Conservation (phyloP, 1,284 basidiomycete species). For the Tylopilus sp. region DNA sequence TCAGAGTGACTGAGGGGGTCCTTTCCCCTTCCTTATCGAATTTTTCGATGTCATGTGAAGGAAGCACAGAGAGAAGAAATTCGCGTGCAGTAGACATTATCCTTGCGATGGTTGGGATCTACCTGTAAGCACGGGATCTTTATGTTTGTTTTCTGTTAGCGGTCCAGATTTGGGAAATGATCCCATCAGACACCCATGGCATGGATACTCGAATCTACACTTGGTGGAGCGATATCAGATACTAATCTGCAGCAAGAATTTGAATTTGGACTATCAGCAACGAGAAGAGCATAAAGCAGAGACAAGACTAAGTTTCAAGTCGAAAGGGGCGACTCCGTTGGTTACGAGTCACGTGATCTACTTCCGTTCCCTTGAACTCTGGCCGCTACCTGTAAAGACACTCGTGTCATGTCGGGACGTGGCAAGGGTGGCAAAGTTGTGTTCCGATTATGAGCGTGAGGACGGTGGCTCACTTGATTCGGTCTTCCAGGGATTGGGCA, state of each 20-base stretch:
- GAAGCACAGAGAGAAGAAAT: constrained; percentile 30
- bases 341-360: too few species aligned
- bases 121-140: too few species aligned
- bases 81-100: constrained; percentile 20
- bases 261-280: too few species aligned
- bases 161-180: too few species aligned
- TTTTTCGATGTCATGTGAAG: constrained; percentile 14
- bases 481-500: constrained; percentile 51
- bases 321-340: too few species aligned
- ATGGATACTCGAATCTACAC: too few species aligned
- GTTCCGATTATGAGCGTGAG: background rate
- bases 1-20: constrained; percentile 69
- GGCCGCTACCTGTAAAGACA: background rate
- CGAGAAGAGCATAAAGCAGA: too few species aligned
- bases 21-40: constrained; percentile 13
- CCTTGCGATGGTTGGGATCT: background rate
- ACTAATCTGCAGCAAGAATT: too few species aligned
- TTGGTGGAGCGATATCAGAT: too few species aligned
- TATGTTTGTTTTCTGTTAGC: background rate
- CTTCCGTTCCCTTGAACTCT: background rate
- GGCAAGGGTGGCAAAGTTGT: constrained; percentile 41
- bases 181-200: too few species aligned
- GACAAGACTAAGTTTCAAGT: too few species aligned
- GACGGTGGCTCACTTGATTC: constrained; percentile 26
- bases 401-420: constrained; percentile 38